Conservation (phyloP, 805 yeast genomes). For the Kuraishia ogatae region DNA sequence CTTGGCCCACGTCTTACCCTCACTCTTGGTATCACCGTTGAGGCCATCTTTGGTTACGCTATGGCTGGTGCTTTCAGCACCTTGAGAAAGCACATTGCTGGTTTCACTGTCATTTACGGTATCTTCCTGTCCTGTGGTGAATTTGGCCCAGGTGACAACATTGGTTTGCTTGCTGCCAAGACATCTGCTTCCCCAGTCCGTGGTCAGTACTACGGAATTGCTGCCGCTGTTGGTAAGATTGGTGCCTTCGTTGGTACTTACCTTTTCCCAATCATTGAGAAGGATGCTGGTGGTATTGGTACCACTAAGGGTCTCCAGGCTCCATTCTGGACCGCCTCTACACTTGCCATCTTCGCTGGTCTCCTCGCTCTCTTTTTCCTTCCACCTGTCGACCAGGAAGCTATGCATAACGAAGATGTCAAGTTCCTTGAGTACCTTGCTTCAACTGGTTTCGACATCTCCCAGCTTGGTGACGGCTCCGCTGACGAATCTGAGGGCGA, state of each 20-base stretch:
- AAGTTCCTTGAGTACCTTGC: slow-evolving; percentile 60
- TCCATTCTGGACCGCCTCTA: slow-evolving; percentile 77
- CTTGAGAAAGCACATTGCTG: slow-evolving; percentile 58
- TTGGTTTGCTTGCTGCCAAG: slow-evolving; percentile 82
- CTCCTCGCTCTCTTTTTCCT: slow-evolving; percentile 57
- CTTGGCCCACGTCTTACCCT: slow-evolving; percentile 86
- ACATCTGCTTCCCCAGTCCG: slow-evolving; percentile 81
- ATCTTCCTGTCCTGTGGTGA: slow-evolving; percentile 84
- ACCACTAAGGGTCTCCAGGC: slow-evolving; percentile 53
- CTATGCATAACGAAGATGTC: slow-evolving; percentile 70
- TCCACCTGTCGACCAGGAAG: slow-evolving; percentile 79
- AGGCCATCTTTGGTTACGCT: slow-evolving; percentile 72
- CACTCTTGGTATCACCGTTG: slow-evolving; percentile 56
- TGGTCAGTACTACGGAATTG: slow-evolving; percentile 85
- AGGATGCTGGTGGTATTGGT: slow-evolving; percentile 44
- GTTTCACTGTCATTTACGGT: slow-evolving; percentile 81
- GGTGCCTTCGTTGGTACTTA: slow-evolving; percentile 92
- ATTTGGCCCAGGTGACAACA: slow-evolving; percentile 90
- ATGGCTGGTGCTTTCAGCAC: slow-evolving; percentile 66
- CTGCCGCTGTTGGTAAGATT: slow-evolving; percentile 85
- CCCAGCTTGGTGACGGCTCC: slow-evolving; percentile 37
- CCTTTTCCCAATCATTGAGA: slow-evolving; percentile 75
- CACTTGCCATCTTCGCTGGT: slow-evolving; percentile 68
- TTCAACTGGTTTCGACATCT: slow-evolving; percentile 61
- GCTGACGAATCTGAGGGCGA: neutral